Base-by-base conservation (phyloP, 1,284 basidiomycete species). In the Meira miltonrushii region DNA sequence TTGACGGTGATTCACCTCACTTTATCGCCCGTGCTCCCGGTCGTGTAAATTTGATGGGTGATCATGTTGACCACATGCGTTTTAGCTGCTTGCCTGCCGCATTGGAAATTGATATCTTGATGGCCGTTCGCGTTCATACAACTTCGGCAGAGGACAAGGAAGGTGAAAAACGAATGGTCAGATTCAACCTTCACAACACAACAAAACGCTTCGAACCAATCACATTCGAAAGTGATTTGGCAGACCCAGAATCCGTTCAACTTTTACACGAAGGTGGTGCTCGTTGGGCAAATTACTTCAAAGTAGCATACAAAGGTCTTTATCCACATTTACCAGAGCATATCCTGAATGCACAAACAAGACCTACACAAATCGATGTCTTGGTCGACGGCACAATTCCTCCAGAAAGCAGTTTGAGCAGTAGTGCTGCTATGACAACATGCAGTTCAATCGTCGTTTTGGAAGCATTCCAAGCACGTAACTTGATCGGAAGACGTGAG, bases 261-360 rank as follows among this genome's bases (percentile, higher is more conserved):
- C 51, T 76, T 51, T 48, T 67, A 21, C 66, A 74, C 56, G 46
- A 64, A n/a, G 73, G 73, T 6, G 55, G 65, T 21, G 56, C 64
- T 51, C 55, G 74, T 12, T 78, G 75, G 75, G 71, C 74, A 17
- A 78, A 78, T 58, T 78, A 78, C 54, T 78, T 77, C 54, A 75
- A 73, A 55, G 75, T 75, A 2, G 75, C 74, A 0, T 66, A 72
- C 38, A 74, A 71, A 54, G 75, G 75, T 8, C 60, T 78, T 15
- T 64, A 67, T n/a, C 65, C 69, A 17, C 69, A 75, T 43, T 59
- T 78, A 0, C 74, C 74, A 4, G 11, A 47, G 9, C n/a, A 37
- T 4, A 38, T 39, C 13, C 55, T 19, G 9, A 59, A 11, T 54
- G 62, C 37, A 40, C 61, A 23, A 52, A 58, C 37, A 46, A 44